phyloP scores from a whole-genome alignment of 768 basidiomycete genomes.

The Tricholoma hemisulphureum region DNA sequence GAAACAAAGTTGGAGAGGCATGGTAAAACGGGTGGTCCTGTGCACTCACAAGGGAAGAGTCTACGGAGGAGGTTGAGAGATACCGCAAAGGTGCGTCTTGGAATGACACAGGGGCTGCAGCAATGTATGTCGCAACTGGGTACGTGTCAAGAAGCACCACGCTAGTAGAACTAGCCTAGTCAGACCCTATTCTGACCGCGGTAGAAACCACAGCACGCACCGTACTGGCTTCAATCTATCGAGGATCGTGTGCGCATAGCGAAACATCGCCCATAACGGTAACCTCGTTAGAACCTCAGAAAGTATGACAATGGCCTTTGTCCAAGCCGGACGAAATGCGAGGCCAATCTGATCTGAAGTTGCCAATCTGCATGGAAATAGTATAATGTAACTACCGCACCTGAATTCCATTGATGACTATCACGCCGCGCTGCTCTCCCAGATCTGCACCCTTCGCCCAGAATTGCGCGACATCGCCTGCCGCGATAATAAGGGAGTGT shows the following conservation, averaged over 20 bases:
- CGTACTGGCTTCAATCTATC: conserved; percentile 44
- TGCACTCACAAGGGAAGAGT: conserved; percentile 20
- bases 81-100: conserved; percentile 54
- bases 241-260: conserved; percentile 44
- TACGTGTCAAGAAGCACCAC: conserved; percentile 55
- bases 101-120: conserved; percentile 29
- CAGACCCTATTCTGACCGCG: neutral
- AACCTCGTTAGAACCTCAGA: conserved; percentile 51
- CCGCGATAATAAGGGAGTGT: conserved; percentile 42
- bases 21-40: conserved; percentile 1
- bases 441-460: conserved; percentile 55
- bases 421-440: conserved; percentile 49
- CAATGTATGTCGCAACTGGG: conserved; percentile 47
- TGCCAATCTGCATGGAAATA: neutral
- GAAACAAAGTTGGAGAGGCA: conserved; percentile 7
- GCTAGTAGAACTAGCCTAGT: conserved; percentile 26
- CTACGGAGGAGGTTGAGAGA: conserved; percentile 33
- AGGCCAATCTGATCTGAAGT: conserved; percentile 43
- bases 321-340: conserved; percentile 51
- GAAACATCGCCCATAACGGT: conserved; percentile 50
- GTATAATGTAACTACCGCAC: conserved; percentile 26
- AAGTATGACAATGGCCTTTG: conserved; percentile 43
- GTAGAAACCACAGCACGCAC: conserved; percentile 28
- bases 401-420: conserved; percentile 45
- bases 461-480: conserved; percentile 42